Evolutionary conservation across 495 filamentous ascomycete genomes (phyloP), one percentile per base, ranked within the genome.

Genomic region (Penicillium longicatenatum): DNA sequence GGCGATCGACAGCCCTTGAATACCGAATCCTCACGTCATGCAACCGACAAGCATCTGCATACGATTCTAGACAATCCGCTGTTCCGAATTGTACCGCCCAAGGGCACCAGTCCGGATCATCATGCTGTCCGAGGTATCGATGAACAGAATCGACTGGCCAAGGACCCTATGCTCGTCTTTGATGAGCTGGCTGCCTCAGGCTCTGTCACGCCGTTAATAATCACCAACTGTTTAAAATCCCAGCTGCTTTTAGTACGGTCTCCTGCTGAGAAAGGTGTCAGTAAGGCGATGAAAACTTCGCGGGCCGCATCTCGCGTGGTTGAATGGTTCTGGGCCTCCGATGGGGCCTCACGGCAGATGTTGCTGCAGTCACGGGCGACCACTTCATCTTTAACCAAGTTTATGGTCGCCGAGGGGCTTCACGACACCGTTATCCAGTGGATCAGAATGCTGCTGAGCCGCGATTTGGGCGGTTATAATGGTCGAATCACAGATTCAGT

Each of bases 41-140:
- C 70, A 37, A 70, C 85, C 42, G 79, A 83, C 60, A 70, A 72
- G 29, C 89, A 88, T 69, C 56, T 93, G 42, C 75, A 79, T 46
- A 75, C 79, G 33, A 86, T 93, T 42, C 78, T 93, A n/a, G 79
- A 81, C n/a, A 88, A 88, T 65, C 89, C 89, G 2, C 75, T 92
- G 16, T 79, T 79, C 50, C 66, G 74, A 3, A 69, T 77, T 19
- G 61, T 66, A 4, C 76, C 74, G 2, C 52, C 64, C 14, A 69
- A 66, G 35, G 30, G 57, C 7, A 35, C 17, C 22, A 11, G 61
- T 37, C 56, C 56, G 11, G 61, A 59, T 24, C 54, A 57, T 12
- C 54, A 57, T 17, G 52, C 52, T 9, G 35, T 50, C 20, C 53
- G 44, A 21, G 52, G 44, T 29, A 17, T 54, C 0, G 56, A 67